phyloP scores from a whole-genome alignment of 2,329 filamentous ascomycete genomes.

The Canariomyces notabilis region DNA sequence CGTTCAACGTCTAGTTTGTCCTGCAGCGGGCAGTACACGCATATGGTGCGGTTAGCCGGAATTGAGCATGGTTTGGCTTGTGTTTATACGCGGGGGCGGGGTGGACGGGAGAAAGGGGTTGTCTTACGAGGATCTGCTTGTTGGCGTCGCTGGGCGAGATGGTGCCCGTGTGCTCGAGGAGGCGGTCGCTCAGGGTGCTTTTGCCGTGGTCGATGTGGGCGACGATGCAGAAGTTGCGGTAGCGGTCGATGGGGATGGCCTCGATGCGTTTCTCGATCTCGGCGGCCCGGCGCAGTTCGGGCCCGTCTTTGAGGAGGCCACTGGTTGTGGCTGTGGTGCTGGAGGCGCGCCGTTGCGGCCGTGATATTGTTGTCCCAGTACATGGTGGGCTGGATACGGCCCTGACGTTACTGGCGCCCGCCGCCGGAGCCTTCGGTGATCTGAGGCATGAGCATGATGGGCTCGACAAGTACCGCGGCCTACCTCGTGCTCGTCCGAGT shows the following conservation, averaged over 20 bases:
- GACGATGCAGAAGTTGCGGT: slow-evolving; percentile 96
- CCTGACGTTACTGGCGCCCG: background rate
- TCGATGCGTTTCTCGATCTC: slow-evolving; percentile 58
- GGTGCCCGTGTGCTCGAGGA: slow-evolving; percentile 90
- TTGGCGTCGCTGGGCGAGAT: slow-evolving; percentile 76
- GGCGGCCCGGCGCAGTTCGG: slow-evolving; percentile 22
- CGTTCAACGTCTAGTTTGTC: slow-evolving; percentile 97
- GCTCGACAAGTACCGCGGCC: background rate
- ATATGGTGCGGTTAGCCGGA: background rate
- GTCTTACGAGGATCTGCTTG: slow-evolving; percentile 72
- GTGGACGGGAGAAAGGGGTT: background rate
- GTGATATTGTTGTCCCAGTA: background rate
- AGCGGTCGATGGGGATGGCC: slow-evolving; percentile 71
- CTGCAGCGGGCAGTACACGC: too few relatives aligned
- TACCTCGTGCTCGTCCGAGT: slow-evolving; percentile 1
- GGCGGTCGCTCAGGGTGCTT: slow-evolving; percentile 85
- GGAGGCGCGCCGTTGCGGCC: slow-evolving; percentile 3
- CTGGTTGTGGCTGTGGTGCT: slow-evolving; percentile 14
- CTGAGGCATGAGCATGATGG: background rate
- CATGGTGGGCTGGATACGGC: background rate
- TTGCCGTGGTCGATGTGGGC: slow-evolving; percentile 99
- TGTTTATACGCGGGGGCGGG: background rate
- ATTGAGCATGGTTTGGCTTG: background rate
- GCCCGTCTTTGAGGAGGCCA: slow-evolving; percentile 7
- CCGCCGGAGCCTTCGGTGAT: background rate